phyloP scores from a whole-genome alignment of 768 basidiomycete genomes.

The Tulasnella calospora region DNA sequence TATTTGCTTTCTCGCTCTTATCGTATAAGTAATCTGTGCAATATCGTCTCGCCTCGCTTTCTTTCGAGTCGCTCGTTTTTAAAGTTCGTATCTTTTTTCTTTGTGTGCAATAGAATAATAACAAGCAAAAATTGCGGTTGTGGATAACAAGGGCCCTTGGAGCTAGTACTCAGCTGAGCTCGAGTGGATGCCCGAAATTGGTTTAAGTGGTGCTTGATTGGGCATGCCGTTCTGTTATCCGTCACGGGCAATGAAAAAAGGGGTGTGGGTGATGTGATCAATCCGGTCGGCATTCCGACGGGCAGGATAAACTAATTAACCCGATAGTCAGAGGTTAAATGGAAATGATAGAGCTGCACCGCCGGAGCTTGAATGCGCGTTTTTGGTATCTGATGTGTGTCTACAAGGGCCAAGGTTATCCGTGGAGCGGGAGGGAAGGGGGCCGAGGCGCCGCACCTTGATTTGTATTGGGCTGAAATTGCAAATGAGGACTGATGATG shows the following conservation, averaged over 20 bases:
- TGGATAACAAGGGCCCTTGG: background rate
- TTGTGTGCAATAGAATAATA: background rate
- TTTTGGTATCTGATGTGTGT: background rate
- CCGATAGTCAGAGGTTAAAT: background rate
- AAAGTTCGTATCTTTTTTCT: background rate
- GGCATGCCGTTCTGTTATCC: background rate
- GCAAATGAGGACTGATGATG: background rate
- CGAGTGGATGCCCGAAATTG: background rate
- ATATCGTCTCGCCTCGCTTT: background rate
- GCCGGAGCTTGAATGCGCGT: background rate
- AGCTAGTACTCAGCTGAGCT: background rate
- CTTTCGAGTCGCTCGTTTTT: slow-evolving; percentile 2
- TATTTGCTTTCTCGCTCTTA: background rate
- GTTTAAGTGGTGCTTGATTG: background rate
- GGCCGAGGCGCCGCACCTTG: slow-evolving; percentile 1
- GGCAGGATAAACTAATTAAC: background rate
- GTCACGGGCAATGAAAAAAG: background rate
- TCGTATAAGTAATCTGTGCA: slow-evolving; percentile 7
- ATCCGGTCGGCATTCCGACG: background rate
- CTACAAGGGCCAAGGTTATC: background rate
- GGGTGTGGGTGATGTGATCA: background rate
- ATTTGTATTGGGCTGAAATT: slow-evolving; percentile 3
- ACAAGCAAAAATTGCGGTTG: background rate
- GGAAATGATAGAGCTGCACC: background rate
- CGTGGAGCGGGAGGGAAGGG: background rate